Evolutionary conservation across 768 basidiomycete genomes (phyloP).

Genomic region (Suillus americanus): DNA sequence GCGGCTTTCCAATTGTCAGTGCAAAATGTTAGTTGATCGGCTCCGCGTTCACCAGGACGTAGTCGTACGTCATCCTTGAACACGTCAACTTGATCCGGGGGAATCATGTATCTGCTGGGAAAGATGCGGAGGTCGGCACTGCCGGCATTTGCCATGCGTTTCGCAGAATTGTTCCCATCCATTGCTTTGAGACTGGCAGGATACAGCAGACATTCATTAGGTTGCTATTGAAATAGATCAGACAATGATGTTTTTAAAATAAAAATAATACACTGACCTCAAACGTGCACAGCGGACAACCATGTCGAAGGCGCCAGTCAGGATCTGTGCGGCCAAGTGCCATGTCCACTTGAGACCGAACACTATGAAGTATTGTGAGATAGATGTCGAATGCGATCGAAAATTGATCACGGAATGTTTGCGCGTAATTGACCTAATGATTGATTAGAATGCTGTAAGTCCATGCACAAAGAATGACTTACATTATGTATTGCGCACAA

Average conservation of each 20-base stretch:
- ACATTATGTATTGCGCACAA: not conserved
- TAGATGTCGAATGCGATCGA: not conserved
- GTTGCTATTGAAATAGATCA: slow-evolving; percentile 1
- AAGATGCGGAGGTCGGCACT: slow-evolving; percentile 19
- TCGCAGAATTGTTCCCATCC: too few relatives aligned
- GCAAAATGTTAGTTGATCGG: too few relatives aligned
- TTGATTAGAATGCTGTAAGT: not conserved
- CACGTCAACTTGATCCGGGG: slow-evolving; percentile 23
- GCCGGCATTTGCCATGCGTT: slow-evolving; percentile 24
- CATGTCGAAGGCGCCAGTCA: not conserved
- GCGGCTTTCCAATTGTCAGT: too few relatives aligned
- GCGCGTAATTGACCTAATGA: not conserved
- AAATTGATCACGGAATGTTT: not conserved
- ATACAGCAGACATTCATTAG: slow-evolving; percentile 26
- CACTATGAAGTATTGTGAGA: not conserved
- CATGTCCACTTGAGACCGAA: not conserved
- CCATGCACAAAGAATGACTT: not conserved
- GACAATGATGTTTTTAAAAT: not conserved
- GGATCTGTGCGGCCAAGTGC: not conserved
- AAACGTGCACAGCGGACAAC: not conserved
- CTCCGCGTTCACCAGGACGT: slow-evolving; percentile 1
- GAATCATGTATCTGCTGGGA: slow-evolving; percentile 27
- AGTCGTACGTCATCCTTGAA: slow-evolving; percentile 19
- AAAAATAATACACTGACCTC: not conserved
- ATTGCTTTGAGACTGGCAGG: slow-evolving; percentile 22